Evolutionary conservation across 2,329 filamentous ascomycete species (phyloP).

Genomic region (Epichloe hybrida): DNA sequence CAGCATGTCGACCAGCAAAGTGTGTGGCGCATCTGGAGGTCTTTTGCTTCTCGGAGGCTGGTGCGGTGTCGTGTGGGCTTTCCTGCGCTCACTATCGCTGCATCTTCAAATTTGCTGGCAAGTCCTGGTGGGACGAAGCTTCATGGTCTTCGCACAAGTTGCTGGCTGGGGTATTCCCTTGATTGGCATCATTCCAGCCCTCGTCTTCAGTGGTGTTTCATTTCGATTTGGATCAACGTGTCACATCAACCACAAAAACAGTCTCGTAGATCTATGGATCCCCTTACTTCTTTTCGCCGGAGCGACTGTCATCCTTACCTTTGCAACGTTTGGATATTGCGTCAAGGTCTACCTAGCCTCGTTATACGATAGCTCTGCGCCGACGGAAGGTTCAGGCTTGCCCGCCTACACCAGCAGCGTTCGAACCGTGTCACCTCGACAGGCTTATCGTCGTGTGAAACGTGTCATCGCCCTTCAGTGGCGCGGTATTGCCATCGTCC

Average conservation of each 20-base stretch:
- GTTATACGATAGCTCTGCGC: constrained; percentile 56
- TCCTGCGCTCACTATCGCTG: constrained; percentile 77
- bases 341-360: constrained; percentile 88
- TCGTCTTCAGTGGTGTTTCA: constrained; percentile 80
- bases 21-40: constrained; percentile 79
- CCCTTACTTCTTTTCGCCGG: constrained; percentile 70
- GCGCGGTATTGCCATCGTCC: constrained; percentile 79
- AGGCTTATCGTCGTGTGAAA: constrained; percentile 75
- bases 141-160: constrained; percentile 74
- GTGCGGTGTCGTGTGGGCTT: constrained; percentile 77
- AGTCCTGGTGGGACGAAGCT: constrained; percentile 70
- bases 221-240: constrained; percentile 87
- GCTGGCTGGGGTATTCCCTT: constrained; percentile 76
- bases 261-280: constrained; percentile 78
- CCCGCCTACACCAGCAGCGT: constrained; percentile 61
- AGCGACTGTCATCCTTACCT: constrained; percentile 64
- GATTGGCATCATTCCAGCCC: constrained; percentile 59
- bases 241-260: constrained; percentile 84
- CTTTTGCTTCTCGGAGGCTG: constrained; percentile 80
- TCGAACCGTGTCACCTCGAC: constrained; percentile 64
- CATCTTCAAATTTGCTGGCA: constrained; percentile 99
- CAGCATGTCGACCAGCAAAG: constrained; percentile 69
- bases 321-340: constrained; percentile 81
- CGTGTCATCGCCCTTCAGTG: constrained; percentile 86
- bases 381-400: constrained; percentile 58